Base-by-base conservation (phyloP, 2,329 filamentous ascomycete genomes). In the Sporothrix dimorphospora region DNA sequence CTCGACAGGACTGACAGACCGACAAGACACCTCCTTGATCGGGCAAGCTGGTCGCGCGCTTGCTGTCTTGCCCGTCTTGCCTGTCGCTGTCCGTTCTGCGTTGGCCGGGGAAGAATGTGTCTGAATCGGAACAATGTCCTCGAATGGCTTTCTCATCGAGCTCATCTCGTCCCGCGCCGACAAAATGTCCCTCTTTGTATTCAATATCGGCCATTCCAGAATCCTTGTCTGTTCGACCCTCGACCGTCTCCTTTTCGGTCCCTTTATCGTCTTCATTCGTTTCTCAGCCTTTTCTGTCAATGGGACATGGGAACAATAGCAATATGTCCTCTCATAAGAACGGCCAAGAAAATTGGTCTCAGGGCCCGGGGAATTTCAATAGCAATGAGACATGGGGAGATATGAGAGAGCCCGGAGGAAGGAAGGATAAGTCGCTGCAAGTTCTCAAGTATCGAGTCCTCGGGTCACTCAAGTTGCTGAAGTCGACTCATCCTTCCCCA, bases 11-110 rank as follows among this genome's bases (percentile, higher is more conserved):
- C 5, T 19, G 51, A 55, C 27, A n/a, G 30, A 40, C 38, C 9
- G n/a, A 61, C 34, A 61, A 34, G 38, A 61, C 57, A 61, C 57
- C 19, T 61, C 19, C 57, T 61, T 42, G 57, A 40, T 61, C 57
- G n/a, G 57, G 57, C 57, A 61, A 61, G 34, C 34, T 42, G 9
- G 34, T 61, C 57, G 57, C 57, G 57, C 57, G n/a, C n/a, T n/a
- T n/a, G n/a, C n/a, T n/a, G n/a, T n/a, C n/a, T n/a, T n/a, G n/a
- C n/a, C n/a, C n/a, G n/a, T n/a, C n/a, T n/a, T n/a, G n/a, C n/a
- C n/a, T n/a, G n/a, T n/a, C n/a, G n/a, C n/a, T n/a, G n/a, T n/a
- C n/a, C n/a, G 57, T 34, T 40, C 40, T 9, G 16, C n/a, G 19
- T 21, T n/a, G 16, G 16, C 30, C n/a, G 49, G 7, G 53, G 12